Base-by-base conservation (phyloP, 1,284 basidiomycete species). In the Cryptococcus sp. region DNA sequence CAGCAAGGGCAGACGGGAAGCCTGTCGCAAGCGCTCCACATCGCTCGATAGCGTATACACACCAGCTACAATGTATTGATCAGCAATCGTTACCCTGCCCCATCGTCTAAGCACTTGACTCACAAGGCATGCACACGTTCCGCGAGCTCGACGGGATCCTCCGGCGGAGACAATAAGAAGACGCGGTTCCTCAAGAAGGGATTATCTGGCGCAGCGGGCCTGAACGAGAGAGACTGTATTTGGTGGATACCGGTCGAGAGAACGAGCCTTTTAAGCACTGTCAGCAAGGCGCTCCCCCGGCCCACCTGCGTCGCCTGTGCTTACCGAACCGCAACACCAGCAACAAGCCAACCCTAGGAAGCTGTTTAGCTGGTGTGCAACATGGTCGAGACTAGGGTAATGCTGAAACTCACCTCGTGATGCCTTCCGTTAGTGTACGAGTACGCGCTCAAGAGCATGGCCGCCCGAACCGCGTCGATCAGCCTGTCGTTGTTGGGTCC, bases 51-150 rank as follows among this genome's bases (percentile, higher is more conserved):
- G 69, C 61, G 37, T 62, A 68, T 0, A 69, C 64, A 6, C 66
- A 64, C 74, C 74, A 76, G 64, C 72, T 72, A 44, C 12, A 28
- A 1, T 35, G n/a, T 3, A 36, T 39, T 15, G 4, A 39, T 48
- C 47, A 49, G 47, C 20, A 2, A 18, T 37, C 18, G 21, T 13
- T 5, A 46, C 6, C 24, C 20, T 46, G 39, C 5, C 48, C 16
- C 18, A 20, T 21, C 3, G 18, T 2, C 40, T n/a, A 4, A 46
- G 24, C 18, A 38, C 16, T 18, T 9, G 5, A 62, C 72, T 63
- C 42, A 74, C 69, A 76, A 76, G 2, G 68, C 66, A 40, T 71
- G 68, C 0, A 76, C 70, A 1, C 74, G 57, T 53, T 76, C 72
- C 1, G 67, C 74, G 12, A 76, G 61, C 49, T 76, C 74, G 6